These are phyloP conservation scores for Scheffersomyces cryptocercus DNA, from an alignment of 1,139 yeast species.

Conservation along the genomic window DNA sequence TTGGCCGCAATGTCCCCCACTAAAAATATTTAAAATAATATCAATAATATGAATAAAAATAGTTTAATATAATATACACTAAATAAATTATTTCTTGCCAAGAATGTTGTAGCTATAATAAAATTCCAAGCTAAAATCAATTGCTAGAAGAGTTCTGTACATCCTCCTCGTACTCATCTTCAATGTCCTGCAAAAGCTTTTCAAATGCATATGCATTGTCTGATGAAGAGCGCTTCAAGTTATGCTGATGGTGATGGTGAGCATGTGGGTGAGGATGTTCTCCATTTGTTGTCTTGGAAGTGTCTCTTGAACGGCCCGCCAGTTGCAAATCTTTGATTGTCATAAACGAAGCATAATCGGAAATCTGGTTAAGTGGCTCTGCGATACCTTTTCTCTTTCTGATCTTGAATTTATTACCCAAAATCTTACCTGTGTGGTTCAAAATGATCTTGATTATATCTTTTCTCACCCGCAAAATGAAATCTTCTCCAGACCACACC, in stretches of 20 bases:
- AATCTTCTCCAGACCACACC: constrained; percentile 79
- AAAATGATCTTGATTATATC: constrained; percentile 69
- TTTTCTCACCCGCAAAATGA: constrained; percentile 61
- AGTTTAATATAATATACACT: too few relatives aligned
- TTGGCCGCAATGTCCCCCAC: too few relatives aligned
- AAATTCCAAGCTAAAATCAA: too few relatives aligned
- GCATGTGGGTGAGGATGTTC: constrained; percentile 7
- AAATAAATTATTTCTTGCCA: too few relatives aligned
- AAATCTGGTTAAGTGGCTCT: constrained; percentile 48
- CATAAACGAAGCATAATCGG: constrained; percentile 39
- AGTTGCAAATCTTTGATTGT: constrained; percentile 42
- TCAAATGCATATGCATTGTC: background rate
- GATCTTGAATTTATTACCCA: constrained; percentile 72
- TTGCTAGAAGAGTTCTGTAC: too few relatives aligned
- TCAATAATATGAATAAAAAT: too few relatives aligned
- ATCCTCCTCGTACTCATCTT: background rate
- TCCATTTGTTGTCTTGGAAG: constrained; percentile 12
- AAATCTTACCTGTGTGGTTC: constrained; percentile 74
- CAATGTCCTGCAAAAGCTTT: background rate
- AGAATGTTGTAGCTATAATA: too few relatives aligned
- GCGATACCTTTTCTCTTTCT: constrained; percentile 30
- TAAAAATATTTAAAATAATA: too few relatives aligned
- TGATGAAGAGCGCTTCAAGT: background rate
- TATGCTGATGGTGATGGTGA: constrained; percentile 3
- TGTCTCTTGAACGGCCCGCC: constrained; percentile 28